Evolutionary conservation across 2,329 filamentous ascomycete genomes (phyloP), one percentile per base, ranked within the genome.

Genomic region (Zymoseptoria passerinii): DNA sequence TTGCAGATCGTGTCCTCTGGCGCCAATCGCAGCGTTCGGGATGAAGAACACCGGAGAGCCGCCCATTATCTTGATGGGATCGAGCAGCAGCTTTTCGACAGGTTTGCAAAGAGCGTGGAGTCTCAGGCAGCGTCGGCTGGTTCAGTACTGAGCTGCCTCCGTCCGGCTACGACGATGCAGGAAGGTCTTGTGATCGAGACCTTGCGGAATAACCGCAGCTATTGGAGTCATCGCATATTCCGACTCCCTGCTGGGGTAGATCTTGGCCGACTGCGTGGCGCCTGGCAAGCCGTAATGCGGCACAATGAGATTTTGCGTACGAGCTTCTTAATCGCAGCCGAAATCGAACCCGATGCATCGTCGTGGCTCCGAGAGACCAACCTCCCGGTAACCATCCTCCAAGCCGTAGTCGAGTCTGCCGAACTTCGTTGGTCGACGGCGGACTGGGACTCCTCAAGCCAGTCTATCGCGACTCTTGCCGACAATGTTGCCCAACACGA

Each of bases 31-130:
- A 13, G 13, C 10, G 3, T 5, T 7, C 35, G 35, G 35, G 35
- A 44, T 6, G 16, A 44, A 44, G 35, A 44, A 16, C 35, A 80
- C 80, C 20, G 49, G 13, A 23, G 19, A 16, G 18, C 27, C 5
- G n/a, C n/a, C 13, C 13, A 51, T 8, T n/a, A 51, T 16, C 49
- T 51, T 13, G 49, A 51, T 28, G 5, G 13, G 5, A 28, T 51
- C 20, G 49, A 51, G 49, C 10, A 9, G 49, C 49, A 28, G 8
- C 49, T 51, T 5, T 51, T 51, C 27, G 49, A 51, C 16, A 23
- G 18, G 4, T 51, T 51, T 2, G 49, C 49, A 8, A n/a, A 1
- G 0, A 16, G 8, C 16, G 18, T 51, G 20, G 19, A 1, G 18
- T 13, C 49, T 51, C 35, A 44, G 16, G 35, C 35, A 6, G 35